phyloP scores from a whole-genome alignment of 2,329 filamentous ascomycete species.

The Diaporthe sp. region DNA sequence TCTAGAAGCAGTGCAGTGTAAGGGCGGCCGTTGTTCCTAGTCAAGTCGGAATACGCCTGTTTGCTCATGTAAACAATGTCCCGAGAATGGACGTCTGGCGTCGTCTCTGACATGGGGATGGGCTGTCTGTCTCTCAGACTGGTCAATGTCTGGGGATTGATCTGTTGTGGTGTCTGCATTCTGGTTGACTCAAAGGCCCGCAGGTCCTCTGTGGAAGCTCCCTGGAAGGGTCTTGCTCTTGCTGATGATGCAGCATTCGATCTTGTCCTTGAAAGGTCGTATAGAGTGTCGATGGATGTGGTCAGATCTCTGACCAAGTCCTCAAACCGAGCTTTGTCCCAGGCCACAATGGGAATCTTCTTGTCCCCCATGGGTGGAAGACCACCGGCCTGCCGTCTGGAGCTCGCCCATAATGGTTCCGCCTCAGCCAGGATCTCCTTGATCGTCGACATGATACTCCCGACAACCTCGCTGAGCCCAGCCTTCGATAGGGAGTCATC shows the following conservation, averaged over 20 bases:
- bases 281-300: slow-evolving; percentile 81
- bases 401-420: slow-evolving; percentile 76
- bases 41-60: slow-evolving; percentile 61
- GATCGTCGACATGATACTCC: slow-evolving; percentile 82
- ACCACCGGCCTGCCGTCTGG: slow-evolving; percentile 57
- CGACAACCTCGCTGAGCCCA: slow-evolving; percentile 80
- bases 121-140: slow-evolving; percentile 56
- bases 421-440: slow-evolving; percentile 83
- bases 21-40: slow-evolving; percentile 52
- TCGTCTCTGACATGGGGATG: slow-evolving; percentile 48
- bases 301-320: slow-evolving; percentile 80
- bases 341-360: slow-evolving; percentile 68
- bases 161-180: slow-evolving; percentile 70
- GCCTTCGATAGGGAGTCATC: slow-evolving; percentile 77
- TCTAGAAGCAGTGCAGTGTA: slow-evolving; percentile 74
- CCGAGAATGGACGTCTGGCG: slow-evolving; percentile 47
- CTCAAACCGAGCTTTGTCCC: slow-evolving; percentile 79
- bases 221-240: slow-evolving; percentile 49
- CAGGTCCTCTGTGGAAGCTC: slow-evolving; percentile 55
- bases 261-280: slow-evolving; percentile 77
- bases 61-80: slow-evolving; percentile 64
- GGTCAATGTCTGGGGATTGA: slow-evolving; percentile 64
- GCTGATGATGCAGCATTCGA: slow-evolving; percentile 53
- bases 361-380: slow-evolving; percentile 54
- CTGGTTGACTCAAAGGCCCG: slow-evolving; percentile 68